Evolutionary conservation across 352 stramenopile species (phyloP).

Genomic region (Phytopythium helicoides): DNA sequence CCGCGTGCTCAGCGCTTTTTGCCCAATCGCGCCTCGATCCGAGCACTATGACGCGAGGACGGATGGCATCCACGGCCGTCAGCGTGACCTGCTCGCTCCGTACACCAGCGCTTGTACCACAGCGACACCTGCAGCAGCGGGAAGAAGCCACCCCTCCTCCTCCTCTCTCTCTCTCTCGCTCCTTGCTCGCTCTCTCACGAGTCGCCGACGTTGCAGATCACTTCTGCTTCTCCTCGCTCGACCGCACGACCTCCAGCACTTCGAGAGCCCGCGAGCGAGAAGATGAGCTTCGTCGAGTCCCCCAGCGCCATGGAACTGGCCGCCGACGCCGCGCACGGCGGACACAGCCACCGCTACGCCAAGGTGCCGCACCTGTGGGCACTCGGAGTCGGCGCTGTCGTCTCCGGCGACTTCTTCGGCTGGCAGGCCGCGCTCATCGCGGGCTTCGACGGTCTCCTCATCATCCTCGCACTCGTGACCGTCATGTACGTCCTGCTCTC

Average conservation of each 20-base stretch:
- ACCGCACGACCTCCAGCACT: background rate
- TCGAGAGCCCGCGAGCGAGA: background rate
- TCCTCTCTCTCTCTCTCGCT: no score
- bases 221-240: background rate
- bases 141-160: background rate
- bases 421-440: conserved; percentile 55
- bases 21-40: no score
- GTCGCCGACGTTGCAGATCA: background rate
- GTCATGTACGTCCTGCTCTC: conserved; percentile 62
- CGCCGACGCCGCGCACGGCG: background rate
- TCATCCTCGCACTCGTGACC: conserved; percentile 54
- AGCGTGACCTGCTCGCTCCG: no score
- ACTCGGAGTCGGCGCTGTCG: conserved; percentile 50
- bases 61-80: no score
- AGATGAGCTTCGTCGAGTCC: conserved; percentile 3
- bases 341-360: conserved; percentile 33
- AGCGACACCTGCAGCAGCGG: no score
- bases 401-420: conserved; percentile 64
- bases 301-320: background rate
- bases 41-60: no score
- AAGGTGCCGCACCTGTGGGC: conserved; percentile 58
- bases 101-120: no score
- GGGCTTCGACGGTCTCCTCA: conserved; percentile 55
- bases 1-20: no score
- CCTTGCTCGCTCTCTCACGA: no score